Evolutionary conservation across 169 alveolate genomes (phyloP).

Genomic region (Plasmodium fragile): DNA sequence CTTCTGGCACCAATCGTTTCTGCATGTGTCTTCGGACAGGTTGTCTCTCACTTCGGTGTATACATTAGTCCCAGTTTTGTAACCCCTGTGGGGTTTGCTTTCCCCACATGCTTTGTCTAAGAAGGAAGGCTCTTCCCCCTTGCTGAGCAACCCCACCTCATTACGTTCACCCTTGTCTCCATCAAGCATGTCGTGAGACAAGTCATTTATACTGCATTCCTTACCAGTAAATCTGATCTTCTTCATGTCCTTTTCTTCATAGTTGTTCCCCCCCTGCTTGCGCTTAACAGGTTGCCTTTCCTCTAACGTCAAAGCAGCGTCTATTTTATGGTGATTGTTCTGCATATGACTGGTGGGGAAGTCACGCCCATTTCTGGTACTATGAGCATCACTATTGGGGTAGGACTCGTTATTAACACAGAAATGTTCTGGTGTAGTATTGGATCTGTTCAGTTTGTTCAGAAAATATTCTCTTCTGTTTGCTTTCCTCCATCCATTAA

Average conservation of each 20-base stretch:
- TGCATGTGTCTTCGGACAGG: not conserved
- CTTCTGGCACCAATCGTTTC: not conserved
- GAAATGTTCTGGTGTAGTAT: constrained; percentile 23
- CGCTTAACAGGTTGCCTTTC: constrained; percentile 12
- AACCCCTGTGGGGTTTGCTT: not conserved
- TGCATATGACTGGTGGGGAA: not conserved
- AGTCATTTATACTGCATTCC: not conserved
- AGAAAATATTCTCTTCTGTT: not conserved
- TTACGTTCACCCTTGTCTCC: not conserved
- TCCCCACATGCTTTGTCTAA: not conserved
- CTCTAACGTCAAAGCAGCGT: not conserved
- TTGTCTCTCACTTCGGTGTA: not conserved
- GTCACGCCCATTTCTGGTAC: constrained; percentile 5
- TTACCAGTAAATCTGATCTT: constrained; percentile 9
- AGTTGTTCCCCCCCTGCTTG: not conserved
- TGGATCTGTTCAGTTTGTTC: constrained; percentile 40
- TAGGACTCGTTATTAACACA: constrained; percentile 19
- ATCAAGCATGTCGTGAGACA: not conserved
- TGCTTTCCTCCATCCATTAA: not conserved
- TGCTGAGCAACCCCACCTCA: not conserved
- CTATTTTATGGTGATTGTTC: not conserved
- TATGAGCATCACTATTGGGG: not conserved
- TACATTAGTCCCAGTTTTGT: constrained; percentile 19
- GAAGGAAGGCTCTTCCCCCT: not conserved
- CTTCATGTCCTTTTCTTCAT: constrained; percentile 29